Conservation (phyloP, 768 basidiomycete species). For the Myochromella boudieri region DNA sequence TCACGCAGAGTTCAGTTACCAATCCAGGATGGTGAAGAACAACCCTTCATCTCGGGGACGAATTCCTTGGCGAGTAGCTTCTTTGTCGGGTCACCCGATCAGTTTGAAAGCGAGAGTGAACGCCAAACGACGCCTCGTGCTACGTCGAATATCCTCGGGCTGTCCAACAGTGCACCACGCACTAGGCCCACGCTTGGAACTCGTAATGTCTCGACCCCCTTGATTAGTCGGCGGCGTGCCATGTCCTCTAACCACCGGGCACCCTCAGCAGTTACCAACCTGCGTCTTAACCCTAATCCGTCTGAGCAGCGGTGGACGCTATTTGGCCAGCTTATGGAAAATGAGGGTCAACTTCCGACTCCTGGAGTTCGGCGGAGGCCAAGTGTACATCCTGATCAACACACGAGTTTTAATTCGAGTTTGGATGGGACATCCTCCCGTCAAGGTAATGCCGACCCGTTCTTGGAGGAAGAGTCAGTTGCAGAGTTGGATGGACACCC, state of each 20-base stretch:
- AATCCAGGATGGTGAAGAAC: neutral
- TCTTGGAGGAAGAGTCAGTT: slow-evolving; percentile 9
- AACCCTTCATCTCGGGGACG: neutral
- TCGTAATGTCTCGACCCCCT: slow-evolving; percentile 23
- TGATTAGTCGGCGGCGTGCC: slow-evolving; percentile 11
- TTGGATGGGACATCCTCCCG: slow-evolving; percentile 1
- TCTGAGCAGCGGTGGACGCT: slow-evolving; percentile 57
- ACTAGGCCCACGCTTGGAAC: slow-evolving; percentile 15
- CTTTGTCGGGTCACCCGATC: slow-evolving; percentile 27
- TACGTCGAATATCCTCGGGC: slow-evolving; percentile 2
- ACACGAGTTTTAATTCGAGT: neutral
- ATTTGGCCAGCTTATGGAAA: slow-evolving; percentile 72
- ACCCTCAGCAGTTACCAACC: slow-evolving; percentile 14
- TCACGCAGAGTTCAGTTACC: neutral
- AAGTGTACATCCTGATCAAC: neutral
- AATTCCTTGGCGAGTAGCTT: slow-evolving; percentile 4
- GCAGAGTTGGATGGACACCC: slow-evolving; percentile 4
- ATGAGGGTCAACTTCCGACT: slow-evolving; percentile 46
- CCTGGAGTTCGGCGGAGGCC: slow-evolving; percentile 14
- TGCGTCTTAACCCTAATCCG: slow-evolving; percentile 9
- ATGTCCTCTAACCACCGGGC: slow-evolving; percentile 12
- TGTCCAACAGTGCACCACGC: slow-evolving; percentile 10
- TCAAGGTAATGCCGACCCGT: slow-evolving; percentile 13
- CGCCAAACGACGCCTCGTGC: slow-evolving; percentile 4
- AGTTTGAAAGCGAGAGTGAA: slow-evolving; percentile 11